Conservation (phyloP, 768 basidiomycete genomes). For the Rhodotorula diobovata region DNA sequence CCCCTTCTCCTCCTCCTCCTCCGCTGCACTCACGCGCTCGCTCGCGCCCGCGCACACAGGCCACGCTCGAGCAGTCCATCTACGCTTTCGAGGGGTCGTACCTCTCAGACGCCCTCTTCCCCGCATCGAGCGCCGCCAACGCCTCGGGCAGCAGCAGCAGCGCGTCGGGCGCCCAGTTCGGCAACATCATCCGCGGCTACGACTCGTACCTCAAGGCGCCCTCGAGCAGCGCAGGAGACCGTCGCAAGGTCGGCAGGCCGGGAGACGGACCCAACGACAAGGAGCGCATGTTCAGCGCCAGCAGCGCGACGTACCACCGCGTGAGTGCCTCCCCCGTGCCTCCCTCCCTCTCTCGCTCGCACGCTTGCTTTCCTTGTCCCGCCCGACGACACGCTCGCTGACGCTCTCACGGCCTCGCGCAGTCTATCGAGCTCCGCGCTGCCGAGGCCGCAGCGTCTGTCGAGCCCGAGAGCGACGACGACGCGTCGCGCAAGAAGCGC, state of each 20-base stretch:
- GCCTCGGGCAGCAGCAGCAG: too few relatives aligned
- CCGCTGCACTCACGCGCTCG: too few relatives aligned
- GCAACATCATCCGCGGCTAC: conserved; percentile 52
- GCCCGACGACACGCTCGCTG: too few relatives aligned
- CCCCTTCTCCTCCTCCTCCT: neutral
- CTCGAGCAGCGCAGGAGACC: conserved; percentile 28
- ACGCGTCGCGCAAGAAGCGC: conserved; percentile 21
- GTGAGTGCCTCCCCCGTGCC: too few relatives aligned
- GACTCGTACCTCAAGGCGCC: conserved; percentile 49
- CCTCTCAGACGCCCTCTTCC: conserved; percentile 46
- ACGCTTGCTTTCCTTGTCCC: neutral
- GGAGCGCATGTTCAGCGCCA: conserved; percentile 48
- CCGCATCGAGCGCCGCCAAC: conserved; percentile 39
- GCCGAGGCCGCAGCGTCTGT: conserved; percentile 20
- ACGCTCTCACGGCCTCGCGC: neutral
- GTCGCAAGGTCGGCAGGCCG: conserved; percentile 37
- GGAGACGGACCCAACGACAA: conserved; percentile 43
- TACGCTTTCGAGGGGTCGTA: conserved; percentile 51
- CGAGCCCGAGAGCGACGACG: conserved; percentile 27
- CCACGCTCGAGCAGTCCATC: conserved; percentile 48
- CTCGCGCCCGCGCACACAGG: conserved; percentile 38
- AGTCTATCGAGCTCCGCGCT: conserved; percentile 28
- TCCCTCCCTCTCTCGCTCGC: too few relatives aligned
- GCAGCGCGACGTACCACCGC: conserved; percentile 47
- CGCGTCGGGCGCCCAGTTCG: conserved; percentile 37